Base-by-base conservation (phyloP, 2,329 filamentous ascomycete species). In the Orbilia quercus region DNA sequence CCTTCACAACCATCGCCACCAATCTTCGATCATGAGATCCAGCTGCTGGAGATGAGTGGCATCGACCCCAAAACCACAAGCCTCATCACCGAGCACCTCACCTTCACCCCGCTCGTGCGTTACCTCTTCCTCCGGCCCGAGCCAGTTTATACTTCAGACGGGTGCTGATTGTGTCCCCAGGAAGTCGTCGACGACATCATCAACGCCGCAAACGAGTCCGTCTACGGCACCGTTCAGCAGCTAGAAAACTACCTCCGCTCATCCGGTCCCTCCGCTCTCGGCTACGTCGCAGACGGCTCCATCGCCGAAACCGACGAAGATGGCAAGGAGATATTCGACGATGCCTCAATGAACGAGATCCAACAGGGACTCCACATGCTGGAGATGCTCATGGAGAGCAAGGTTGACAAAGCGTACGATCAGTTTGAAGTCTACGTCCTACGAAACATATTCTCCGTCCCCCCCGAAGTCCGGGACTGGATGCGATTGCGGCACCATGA, bases 161-260 rank as follows among this genome's bases (percentile, higher is more conserved):
- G n/a, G n/a, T 47, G 45, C 28, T 65, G 47, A 36, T 40, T 16
- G 28, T 40, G n/a, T 23, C 25, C 45, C 23, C 78, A 96, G 93
- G 91, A 91, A 74, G 87, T 99, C 44, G 90, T 99, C 79, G 95
- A 99, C 86, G 94, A 98, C 82, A 93, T 98, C 78, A 96, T 98
- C 83, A 97, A 98, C 84, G 91, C 90, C 63, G 88, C 97, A 81
- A 99, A 98, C 83, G 91, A 94, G 79, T 87, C 97, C 78, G 90
- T 95, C 78, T 95, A 96, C 82, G 90, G 90, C 80, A 93, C 92
- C 60, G 89, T 96, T 78, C 91, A 91, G 78, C 91, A 90, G 73
- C 88, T 98, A 76, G 95, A 98, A 81, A 87, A 88, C 63, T 91
- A 91, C 0, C 88, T 99, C 18, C 84, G 91, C 53, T 85, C 86